These are phyloP conservation scores for Rubus idaeus DNA, from an alignment of 306 rosid species.

Conservation along the genomic window DNA sequence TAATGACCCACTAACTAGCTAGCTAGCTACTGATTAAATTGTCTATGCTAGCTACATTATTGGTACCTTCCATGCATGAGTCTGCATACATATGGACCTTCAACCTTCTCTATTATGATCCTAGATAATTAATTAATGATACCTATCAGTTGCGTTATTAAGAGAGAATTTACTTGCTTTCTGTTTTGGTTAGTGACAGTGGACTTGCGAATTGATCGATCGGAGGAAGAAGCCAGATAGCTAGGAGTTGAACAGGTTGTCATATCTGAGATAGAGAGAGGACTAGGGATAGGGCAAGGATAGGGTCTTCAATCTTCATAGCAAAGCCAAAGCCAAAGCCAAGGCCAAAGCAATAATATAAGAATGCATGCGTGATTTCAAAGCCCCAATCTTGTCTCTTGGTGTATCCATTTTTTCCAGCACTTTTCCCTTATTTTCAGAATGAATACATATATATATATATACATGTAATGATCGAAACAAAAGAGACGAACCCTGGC, in stretches of 20 bases:
- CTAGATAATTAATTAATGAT: neutral
- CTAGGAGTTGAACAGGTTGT: conserved; percentile 38
- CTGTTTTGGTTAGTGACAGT: neutral
- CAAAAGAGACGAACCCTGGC: no score
- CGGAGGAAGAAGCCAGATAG: neutral
- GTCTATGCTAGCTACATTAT: neutral
- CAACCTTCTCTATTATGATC: neutral
- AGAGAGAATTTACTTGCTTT: neutral
- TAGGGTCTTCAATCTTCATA: conserved; percentile 23
- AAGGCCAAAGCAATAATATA: neutral
- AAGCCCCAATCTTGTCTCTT: conserved; percentile 54
- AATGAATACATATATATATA: neutral
- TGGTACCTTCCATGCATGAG: neutral
- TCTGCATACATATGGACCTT: neutral
- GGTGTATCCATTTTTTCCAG: conserved; percentile 61
- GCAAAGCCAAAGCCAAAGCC: conserved; percentile 25
- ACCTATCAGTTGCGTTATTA: neutral
- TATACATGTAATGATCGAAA: no score
- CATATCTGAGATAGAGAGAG: conserved; percentile 1
- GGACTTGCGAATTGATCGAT: neutral
- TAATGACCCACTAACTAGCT: conserved; percentile 40
- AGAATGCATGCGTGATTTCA: conserved; percentile 49
- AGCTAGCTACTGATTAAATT: neutral
- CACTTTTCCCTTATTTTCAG: conserved; percentile 54
- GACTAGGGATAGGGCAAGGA: neutral